Base-by-base conservation (phyloP, 1,284 basidiomycete genomes). In the Apiotrichum mycotoxinovorans region DNA sequence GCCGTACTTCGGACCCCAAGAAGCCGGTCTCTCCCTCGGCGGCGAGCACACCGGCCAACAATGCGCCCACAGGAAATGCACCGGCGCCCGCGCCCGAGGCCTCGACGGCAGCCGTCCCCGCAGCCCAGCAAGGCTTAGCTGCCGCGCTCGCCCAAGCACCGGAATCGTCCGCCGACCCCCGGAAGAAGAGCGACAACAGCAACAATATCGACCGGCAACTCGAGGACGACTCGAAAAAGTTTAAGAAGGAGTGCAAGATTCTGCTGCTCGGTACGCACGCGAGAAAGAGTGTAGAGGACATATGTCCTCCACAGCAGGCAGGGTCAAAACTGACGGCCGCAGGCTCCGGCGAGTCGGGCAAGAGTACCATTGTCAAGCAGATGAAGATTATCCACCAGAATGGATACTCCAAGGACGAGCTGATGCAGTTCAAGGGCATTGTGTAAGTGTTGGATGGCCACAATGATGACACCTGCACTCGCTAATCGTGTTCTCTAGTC, bases 371-470 rank as follows among this genome's bases (percentile, higher is more conserved):
- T 64, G 92, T 97, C 47, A 98, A 97, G 78, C 95, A 98, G 79
- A 98, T 98, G 94, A 97, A 96, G 82, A 97, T 98, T 64, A 95
- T 98, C 60, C 91, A 97, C 76, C 91, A 97, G 76, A 87, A 89
- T 67, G 95, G 95, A 10, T 98, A 93, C 79, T 85, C 85, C 0
- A 77, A 78, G 23, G 84, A 90, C 1, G 94, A 98, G 76, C 83
- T 94, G 40, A 79, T 88, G 60, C 81, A 85, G 2, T 96, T 86
- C 78, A 83, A 88, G 38, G 83, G 87, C 1, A 87, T 88, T 20
- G 86, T 98, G 47, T 79, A 66, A 41, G 73, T 65, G 10, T 5
- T 5, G 33, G n/a, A n/a, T n/a, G n/a, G n/a, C n/a, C n/a, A n/a
- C n/a, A n/a, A n/a, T n/a, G n/a, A n/a, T n/a, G n/a, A n/a, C n/a